These are phyloP conservation scores for Diophrys appendiculata DNA, from an alignment of 73 alveolate species.

Conservation along the genomic window DNA sequence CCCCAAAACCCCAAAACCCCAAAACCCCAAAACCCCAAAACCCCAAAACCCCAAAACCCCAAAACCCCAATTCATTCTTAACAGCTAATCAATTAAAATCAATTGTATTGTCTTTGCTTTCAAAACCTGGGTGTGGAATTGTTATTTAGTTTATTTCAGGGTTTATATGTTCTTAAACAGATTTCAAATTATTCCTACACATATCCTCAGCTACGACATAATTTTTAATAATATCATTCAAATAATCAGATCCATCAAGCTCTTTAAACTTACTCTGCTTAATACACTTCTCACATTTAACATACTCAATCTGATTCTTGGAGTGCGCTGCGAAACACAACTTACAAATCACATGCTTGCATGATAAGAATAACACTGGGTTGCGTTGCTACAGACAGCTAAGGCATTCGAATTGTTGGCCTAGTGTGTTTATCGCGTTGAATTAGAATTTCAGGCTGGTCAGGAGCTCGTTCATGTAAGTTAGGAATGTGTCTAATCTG, in stretches of 20 bases:
- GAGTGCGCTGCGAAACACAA: neutral
- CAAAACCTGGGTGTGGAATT: neutral
- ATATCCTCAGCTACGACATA: neutral
- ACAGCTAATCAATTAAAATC: no score
- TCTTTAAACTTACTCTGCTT: neutral
- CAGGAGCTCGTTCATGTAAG: no score
- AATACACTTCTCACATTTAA: neutral
- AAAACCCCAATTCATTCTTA: no score
- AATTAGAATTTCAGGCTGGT: no score
- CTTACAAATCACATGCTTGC: neutral
- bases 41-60: no score
- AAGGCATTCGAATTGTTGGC: neutral
- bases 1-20: no score
- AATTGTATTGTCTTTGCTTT: neutral
- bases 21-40: no score
- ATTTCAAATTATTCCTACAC: neutral
- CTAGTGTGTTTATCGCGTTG: no score
- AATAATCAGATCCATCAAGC: no score
- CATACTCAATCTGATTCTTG: neutral
- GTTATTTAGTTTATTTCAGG: neutral
- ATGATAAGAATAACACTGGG: neutral
- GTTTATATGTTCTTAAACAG: neutral
- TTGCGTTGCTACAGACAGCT: neutral
- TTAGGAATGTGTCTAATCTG: no score
- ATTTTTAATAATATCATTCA: no score